Conservation (phyloP, 768 basidiomycete genomes). For the Boletus reticuloceps region DNA sequence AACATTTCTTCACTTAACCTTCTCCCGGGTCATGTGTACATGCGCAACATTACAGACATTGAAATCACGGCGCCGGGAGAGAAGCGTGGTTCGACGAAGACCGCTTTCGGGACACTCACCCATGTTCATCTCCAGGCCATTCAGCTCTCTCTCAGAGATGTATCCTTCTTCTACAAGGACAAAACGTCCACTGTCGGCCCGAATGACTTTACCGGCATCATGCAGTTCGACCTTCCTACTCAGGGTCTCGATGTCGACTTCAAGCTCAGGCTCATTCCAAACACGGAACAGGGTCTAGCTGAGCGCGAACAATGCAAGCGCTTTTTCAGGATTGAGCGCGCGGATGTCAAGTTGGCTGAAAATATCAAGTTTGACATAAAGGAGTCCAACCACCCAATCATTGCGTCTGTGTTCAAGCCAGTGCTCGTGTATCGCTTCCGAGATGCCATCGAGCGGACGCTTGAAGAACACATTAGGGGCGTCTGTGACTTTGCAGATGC, state of each 20-base stretch:
- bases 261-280: constrained; percentile 61
- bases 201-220: constrained; percentile 56
- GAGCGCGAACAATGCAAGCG: constrained; percentile 46
- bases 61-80: constrained; percentile 46
- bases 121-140: constrained; percentile 65
- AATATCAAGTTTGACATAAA: constrained; percentile 53
- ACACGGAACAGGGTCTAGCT: constrained; percentile 36
- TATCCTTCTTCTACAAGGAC: constrained; percentile 76
- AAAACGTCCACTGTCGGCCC: constrained; percentile 53
- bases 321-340: constrained; percentile 59
- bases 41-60: constrained; percentile 67
- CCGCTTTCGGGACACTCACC: constrained; percentile 60
- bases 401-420: constrained; percentile 62
- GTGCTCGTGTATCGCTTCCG: constrained; percentile 55
- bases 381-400: constrained; percentile 61
- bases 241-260: constrained; percentile 70
- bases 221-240: constrained; percentile 59
- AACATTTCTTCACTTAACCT: constrained; percentile 65
- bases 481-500: constrained; percentile 53
- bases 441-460: constrained; percentile 56
- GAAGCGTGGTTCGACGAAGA: constrained; percentile 36
- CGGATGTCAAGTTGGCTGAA: constrained; percentile 53
- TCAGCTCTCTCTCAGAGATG: constrained; percentile 58
- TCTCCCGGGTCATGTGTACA: constrained; percentile 67
- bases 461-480: constrained; percentile 53